Conservation (phyloP, 331 rosid genomes). For the Prunus yedoensis region DNA sequence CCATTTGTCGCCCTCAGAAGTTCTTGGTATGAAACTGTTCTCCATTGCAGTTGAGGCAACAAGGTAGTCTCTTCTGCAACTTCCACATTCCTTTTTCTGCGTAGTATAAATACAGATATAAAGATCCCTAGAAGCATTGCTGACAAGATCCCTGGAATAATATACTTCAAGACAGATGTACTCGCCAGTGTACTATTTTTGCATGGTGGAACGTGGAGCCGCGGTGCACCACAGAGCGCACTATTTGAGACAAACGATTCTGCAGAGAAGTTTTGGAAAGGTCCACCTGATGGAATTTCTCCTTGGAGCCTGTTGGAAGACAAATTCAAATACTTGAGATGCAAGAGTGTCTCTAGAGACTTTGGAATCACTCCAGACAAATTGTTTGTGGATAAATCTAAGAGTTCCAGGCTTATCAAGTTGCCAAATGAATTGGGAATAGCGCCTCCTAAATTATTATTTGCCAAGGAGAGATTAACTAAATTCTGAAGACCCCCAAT, state of each 20-base stretch:
- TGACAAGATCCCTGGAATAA: neutral
- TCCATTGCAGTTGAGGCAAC: constrained; percentile 9
- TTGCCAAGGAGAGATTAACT: constrained; percentile 20
- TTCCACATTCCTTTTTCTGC: neutral
- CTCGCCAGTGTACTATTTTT: neutral
- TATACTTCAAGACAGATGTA: neutral
- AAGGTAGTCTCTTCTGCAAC: neutral
- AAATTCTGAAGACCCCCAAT: constrained; percentile 12
- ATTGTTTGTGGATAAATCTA: constrained; percentile 37
- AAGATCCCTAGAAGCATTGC: neutral
- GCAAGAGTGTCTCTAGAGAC: constrained; percentile 20
- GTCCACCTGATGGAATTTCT: constrained; percentile 38
- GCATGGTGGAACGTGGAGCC: constrained; percentile 33
- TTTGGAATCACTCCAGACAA: constrained; percentile 34
- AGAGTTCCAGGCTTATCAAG: constrained; percentile 26
- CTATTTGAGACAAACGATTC: constrained; percentile 38
- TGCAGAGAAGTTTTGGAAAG: constrained; percentile 28
- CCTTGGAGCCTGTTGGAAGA: constrained; percentile 43
- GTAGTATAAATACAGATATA: neutral
- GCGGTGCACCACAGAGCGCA: constrained; percentile 37
- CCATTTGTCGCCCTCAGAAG: constrained; percentile 32
- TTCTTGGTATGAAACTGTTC: constrained; percentile 33
- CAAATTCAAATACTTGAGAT: constrained; percentile 31
- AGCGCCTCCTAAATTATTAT: constrained; percentile 27
- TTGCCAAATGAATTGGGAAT: constrained; percentile 37